Base-by-base conservation (phyloP, 306 rosid species). In the Pyrus pyrifolia region DNA sequence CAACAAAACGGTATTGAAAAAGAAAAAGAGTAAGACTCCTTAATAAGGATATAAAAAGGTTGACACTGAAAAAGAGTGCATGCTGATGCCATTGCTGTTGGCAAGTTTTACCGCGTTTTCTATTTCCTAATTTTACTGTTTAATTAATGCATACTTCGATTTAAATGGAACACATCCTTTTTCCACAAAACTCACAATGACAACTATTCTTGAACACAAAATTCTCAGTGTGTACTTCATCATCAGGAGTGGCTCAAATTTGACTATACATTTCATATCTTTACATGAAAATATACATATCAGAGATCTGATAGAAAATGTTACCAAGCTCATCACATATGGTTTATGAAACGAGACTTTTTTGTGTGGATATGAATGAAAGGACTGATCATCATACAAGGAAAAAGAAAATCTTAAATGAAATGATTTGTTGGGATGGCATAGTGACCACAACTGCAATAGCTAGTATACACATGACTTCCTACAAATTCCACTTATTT, bases 381-480 rank as follows among this genome's bases (percentile, higher is more conserved):
- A 3, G 19, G 49, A 49, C 18, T 35, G 19, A 4, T 35, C 27
- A 21, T 38, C 15, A 33, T 12, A 13, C n/a, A 27, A 65, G 2
- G 46, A 13, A 19, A 33, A 65, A 18, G 15, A 66, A 66, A 66
- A 66, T 66, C 49, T 35, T 19, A 21, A 66, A 35, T 4, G 49
- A 33, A 66, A 66, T 66, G 70, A 66, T 33, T 35, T 30, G 66
- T 58, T 55, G 18, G 66, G 63, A 72, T 76, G 77, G 81, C 62
- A 53, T 49, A 5, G 62, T 42, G 73, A 81, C 84, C 52, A 55
- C 76, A 74, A 68, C 5, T 51, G 35, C 80, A 51, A 66, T 63
- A 67, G 62, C 55, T 49, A 49, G 21, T 49, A 49, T 49, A 49
- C 14, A 49, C 21, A 49, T 49, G 55, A 49, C 6, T 49, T 49